These are phyloP conservation scores for Penicillium robsamsonii DNA, from an alignment of 495 filamentous ascomycete genomes.

Conservation along the genomic window DNA sequence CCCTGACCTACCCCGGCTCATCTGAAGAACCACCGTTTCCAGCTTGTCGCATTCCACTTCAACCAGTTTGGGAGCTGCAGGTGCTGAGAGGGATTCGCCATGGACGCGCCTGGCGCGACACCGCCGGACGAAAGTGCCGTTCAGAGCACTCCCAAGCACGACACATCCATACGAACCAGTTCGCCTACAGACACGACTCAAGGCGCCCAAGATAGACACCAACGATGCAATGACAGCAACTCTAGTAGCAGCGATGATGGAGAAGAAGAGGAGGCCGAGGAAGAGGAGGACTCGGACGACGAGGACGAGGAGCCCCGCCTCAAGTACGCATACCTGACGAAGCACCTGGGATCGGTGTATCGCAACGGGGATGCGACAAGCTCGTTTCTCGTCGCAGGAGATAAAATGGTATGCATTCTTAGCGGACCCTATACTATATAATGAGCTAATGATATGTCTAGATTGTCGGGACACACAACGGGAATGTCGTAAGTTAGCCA, in stretches of 20 bases:
- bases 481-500: conserved; percentile 75
- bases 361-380: conserved; percentile 93
- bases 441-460: conserved; percentile 37
- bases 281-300: conserved; percentile 67
- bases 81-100: conserved; percentile 37
- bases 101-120: conserved; percentile 47
- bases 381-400: conserved; percentile 80
- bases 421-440: neutral
- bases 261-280: conserved; percentile 39
- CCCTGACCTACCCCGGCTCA: conserved; percentile 25
- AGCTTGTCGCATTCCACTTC: conserved; percentile 25
- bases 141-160: conserved; percentile 20
- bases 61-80: conserved; percentile 25
- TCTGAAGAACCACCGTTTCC: conserved; percentile 16
- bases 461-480: conserved; percentile 95
- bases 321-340: conserved; percentile 86
- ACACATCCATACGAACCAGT: conserved; percentile 23
- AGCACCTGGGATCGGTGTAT: conserved; percentile 75
- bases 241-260: conserved; percentile 27
- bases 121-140: conserved; percentile 28
- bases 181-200: conserved; percentile 22
- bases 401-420: conserved; percentile 77
- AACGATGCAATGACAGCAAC: conserved; percentile 20
- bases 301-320: conserved; percentile 95
- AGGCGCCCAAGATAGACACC: conserved; percentile 22